Base-by-base conservation (phyloP, 805 yeast genomes). In the Teunomyces barrocoloradensis region DNA sequence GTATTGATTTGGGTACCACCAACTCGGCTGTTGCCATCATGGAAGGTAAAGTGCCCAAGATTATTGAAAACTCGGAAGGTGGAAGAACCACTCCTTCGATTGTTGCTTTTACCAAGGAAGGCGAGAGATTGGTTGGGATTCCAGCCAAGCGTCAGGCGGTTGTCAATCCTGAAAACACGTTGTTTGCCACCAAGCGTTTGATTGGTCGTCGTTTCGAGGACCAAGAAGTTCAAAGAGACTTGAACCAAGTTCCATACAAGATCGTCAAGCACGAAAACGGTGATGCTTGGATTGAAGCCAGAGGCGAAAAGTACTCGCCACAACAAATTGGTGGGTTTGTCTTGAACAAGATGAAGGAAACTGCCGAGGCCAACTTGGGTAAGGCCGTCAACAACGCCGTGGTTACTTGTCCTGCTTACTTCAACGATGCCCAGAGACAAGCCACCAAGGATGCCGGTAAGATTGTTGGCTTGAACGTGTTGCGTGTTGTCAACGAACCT, bases 401-500 rank as follows among this genome's bases (percentile, higher is more conserved):
- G 56, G 95, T 87, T 57, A 87, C 95, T 44, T 91, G 89, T 57
- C 95, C 95, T 53, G 95, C 95, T 53, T 87, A 87, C 75, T 87
- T 87, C 78, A 87, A 87, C 74, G 95, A 87, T 70, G 87, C 95
- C 55, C 95, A 87, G 77, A 83, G 95, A 74, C 95, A 87, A 75
- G 95, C 95, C 58, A 87, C 95, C 68, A 90, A 90, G 79, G 96
- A 90, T 71, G 97, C 97, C 46, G 97, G 97, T 80, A 92, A 89
- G 73, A 90, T 90, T 75, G 96, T 89, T 58, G 97, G 97, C 52
- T 79, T 90, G 66, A 89, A 89, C 75, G 91, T 87, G 57, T 79
- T 88, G 65, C 82, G 95, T 74, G 95, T 87, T 55, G 94, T 87
- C 55, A 87, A 87, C 77, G 95, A 87, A 79, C 95, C 95, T 62